A percentile compares a stretch with the other conserved stretches of the same genome.
These are phyloP conservation scores for Eucalyptus coolabah DNA, from an alignment of 345 rosid species.

Conservation along the genomic window DNA sequence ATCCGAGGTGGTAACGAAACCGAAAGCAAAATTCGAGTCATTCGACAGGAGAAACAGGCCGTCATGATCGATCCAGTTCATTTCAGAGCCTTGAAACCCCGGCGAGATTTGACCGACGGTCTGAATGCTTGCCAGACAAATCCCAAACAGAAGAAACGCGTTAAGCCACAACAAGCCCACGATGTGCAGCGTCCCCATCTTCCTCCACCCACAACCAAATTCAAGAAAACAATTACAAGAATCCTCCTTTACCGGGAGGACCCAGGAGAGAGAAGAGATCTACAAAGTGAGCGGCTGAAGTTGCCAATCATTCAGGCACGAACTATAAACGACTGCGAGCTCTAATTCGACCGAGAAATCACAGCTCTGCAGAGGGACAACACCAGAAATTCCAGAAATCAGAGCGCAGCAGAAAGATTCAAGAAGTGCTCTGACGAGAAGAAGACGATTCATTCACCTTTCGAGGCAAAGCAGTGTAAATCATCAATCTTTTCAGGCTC, in stretches of 20 bases:
- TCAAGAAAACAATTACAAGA: neutral
- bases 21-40: slow-evolving; percentile 19
- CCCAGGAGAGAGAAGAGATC: neutral
- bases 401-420: neutral
- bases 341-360: neutral
- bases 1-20: slow-evolving; percentile 21
- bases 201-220: neutral
- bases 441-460: neutral
- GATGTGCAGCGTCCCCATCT: neutral
- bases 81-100: slow-evolving; percentile 25
- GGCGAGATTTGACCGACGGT: slow-evolving; percentile 19
- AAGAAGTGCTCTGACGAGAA: neutral
- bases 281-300: neutral
- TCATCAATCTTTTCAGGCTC: neutral
- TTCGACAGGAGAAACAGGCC: slow-evolving; percentile 32
- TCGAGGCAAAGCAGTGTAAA: neutral
- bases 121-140: neutral
- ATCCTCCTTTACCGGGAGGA: neutral
- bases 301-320: neutral
- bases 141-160: neutral
- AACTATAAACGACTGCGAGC: neutral
- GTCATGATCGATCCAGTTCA: slow-evolving; percentile 17
- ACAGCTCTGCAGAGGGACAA: neutral
- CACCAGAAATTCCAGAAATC: neutral
- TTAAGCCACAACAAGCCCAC: neutral